A percentile compares a stretch with the other conserved stretches of the same genome.
Conservation (phyloP, 805 yeast species). For the Candida ipomoeae region DNA sequence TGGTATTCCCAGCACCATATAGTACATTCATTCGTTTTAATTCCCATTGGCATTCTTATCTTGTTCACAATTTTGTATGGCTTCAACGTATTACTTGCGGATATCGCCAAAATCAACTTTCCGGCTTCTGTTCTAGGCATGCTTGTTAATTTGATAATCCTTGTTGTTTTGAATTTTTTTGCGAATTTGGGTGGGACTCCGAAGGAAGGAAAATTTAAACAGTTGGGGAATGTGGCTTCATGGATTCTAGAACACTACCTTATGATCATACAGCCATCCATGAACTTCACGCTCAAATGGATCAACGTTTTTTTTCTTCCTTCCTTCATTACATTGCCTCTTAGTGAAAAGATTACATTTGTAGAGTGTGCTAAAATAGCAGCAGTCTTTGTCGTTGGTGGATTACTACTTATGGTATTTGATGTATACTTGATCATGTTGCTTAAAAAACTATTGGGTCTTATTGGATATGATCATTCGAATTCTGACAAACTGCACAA, state of each 20-base stretch:
- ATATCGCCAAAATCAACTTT: slow-evolving; percentile 46
- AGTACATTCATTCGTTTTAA: slow-evolving; percentile 40
- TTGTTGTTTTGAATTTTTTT: slow-evolving; percentile 34
- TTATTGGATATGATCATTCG: slow-evolving; percentile 8
- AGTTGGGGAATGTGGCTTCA: slow-evolving; percentile 9
- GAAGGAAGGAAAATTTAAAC: not conserved
- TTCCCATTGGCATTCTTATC: slow-evolving; percentile 47
- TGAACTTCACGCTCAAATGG: slow-evolving; percentile 70
- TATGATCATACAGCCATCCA: slow-evolving; percentile 50
- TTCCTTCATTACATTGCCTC: slow-evolving; percentile 66
- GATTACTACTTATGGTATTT: slow-evolving; percentile 44
- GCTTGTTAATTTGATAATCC: slow-evolving; percentile 50
- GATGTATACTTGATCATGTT: slow-evolving; percentile 37
- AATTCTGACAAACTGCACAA: slow-evolving; percentile 8
- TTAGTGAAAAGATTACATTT: slow-evolving; percentile 60
- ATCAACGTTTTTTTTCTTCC: slow-evolving; percentile 77
- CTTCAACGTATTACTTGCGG: slow-evolving; percentile 42
- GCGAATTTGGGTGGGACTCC: slow-evolving; percentile 5
- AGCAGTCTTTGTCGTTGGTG: slow-evolving; percentile 68
- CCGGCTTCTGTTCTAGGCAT: slow-evolving; percentile 72
- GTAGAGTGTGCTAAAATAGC: slow-evolving; percentile 70
- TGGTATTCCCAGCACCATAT: slow-evolving; percentile 26
- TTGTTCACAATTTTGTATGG: slow-evolving; percentile 50
- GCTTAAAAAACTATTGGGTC: slow-evolving; percentile 17
- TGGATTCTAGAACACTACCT: slow-evolving; percentile 30